Percentiles rank a stretch among this genome's conserved stretches.
Evolutionary conservation across 2,329 filamentous ascomycete genomes (phyloP).

Genomic region (Hypoxylon sp.): DNA sequence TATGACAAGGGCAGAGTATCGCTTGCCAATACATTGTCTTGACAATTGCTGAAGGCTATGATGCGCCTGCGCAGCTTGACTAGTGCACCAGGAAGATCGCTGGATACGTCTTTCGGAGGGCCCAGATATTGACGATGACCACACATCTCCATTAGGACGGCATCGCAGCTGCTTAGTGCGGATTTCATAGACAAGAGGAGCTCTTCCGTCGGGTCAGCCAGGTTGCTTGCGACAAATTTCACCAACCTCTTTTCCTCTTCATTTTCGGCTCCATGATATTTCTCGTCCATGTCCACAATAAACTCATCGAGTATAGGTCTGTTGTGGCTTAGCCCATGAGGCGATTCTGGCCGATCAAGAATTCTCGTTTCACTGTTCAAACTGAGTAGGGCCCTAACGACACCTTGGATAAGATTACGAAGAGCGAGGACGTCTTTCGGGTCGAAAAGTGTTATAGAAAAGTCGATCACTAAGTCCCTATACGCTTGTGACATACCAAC

Average conservation of each 20-base stretch:
- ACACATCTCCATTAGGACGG: constrained; percentile 68
- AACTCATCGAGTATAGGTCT: constrained; percentile 48
- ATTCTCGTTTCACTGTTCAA: constrained; percentile 65
- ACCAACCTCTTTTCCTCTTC: constrained; percentile 49
- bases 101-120: constrained; percentile 59
- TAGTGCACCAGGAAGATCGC: constrained; percentile 59
- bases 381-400: constrained; percentile 68
- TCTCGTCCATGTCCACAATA: constrained; percentile 56
- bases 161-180: constrained; percentile 64
- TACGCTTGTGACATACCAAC: constrained; percentile 70
- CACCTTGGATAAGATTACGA: constrained; percentile 69
- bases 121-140: constrained; percentile 65
- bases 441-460: constrained; percentile 68
- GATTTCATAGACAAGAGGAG: constrained; percentile 64
- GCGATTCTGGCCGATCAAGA: constrained; percentile 56
- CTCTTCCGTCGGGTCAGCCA: constrained; percentile 64
- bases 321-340: constrained; percentile 19
- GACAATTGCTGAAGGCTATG: constrained; percentile 63
- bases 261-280: constrained; percentile 20
- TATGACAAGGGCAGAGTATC: constrained; percentile 62
- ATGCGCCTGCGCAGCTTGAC: constrained; percentile 61
- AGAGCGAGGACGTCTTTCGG: constrained; percentile 66
- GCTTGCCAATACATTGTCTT: constrained; percentile 63
- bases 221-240: constrained; percentile 50
- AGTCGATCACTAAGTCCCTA: constrained; percentile 69